These are phyloP conservation scores for Aspergillus egyptiacus DNA, from an alignment of 495 filamentous ascomycete species.

Conservation along the genomic window DNA sequence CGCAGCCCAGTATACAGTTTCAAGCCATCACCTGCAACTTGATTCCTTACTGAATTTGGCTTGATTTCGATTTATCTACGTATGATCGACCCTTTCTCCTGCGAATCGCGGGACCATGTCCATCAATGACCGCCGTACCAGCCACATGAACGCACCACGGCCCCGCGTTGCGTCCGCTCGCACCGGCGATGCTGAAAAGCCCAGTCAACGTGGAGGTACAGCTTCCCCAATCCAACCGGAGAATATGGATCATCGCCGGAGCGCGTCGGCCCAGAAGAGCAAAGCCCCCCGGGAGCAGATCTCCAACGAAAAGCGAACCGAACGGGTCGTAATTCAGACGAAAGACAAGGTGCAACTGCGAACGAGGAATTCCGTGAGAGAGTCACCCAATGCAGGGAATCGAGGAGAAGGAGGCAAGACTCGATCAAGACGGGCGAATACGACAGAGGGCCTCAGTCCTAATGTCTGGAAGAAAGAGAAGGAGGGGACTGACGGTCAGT, in stretches of 20 bases:
- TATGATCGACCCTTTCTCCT: conserved; percentile 18
- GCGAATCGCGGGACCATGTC: conserved; percentile 36
- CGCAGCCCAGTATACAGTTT: conserved; percentile 2
- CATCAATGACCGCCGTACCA: conserved; percentile 41
- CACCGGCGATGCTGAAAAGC: conserved; percentile 37
- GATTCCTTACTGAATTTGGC: not conserved
- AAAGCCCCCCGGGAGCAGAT: conserved; percentile 30
- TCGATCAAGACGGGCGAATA: conserved; percentile 33
- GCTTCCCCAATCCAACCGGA: conserved; percentile 31
- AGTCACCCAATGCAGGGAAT: conserved; percentile 39
- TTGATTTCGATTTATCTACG: conserved; percentile 12
- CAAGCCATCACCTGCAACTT: not conserved
- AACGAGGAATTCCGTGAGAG: conserved; percentile 61
- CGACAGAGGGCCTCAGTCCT: conserved; percentile 36
- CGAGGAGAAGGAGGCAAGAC: conserved; percentile 40
- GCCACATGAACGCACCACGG: conserved; percentile 42
- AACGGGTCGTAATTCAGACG: conserved; percentile 51
- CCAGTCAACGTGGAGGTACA: conserved; percentile 24
- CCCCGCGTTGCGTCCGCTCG: conserved; percentile 44
- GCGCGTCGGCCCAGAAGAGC: conserved; percentile 32
- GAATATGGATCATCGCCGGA: conserved; percentile 34
- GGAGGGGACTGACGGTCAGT: conserved; percentile 32
- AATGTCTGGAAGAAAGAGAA: conserved; percentile 37
- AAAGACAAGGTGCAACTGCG: conserved; percentile 58
- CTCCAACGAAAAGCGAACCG: conserved; percentile 33